phyloP scores from a whole-genome alignment of 2,329 filamentous ascomycete species.

The Pleomassaria siparia region DNA sequence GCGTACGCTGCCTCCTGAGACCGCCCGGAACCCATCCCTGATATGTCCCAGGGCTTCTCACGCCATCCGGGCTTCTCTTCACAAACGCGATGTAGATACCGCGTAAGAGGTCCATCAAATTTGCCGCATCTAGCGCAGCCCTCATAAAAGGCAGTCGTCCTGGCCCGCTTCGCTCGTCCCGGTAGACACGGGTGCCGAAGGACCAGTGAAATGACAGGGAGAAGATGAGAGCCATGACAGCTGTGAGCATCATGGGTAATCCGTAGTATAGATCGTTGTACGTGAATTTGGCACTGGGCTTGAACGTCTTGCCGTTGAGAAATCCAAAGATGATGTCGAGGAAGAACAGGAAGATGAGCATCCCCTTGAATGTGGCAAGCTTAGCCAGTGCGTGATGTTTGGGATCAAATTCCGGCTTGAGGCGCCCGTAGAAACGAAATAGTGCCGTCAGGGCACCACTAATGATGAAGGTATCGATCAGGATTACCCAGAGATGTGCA shows the following conservation, averaged over 20 bases:
- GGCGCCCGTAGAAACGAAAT: slow-evolving; percentile 21
- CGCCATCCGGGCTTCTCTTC: neutral
- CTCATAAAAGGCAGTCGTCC: neutral
- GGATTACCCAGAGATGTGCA: slow-evolving; percentile 23
- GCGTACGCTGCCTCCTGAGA: neutral
- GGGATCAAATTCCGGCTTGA: slow-evolving; percentile 11
- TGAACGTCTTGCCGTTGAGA: slow-evolving; percentile 22
- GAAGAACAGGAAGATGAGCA: slow-evolving; percentile 27
- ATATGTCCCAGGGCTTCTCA: neutral
- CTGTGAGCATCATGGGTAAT: slow-evolving; percentile 21
- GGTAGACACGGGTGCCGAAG: slow-evolving; percentile 17
- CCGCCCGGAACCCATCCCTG: neutral
- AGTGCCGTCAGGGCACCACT: slow-evolving; percentile 22
- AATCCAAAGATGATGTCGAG: slow-evolving; percentile 26
- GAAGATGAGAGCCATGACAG: slow-evolving; percentile 24
- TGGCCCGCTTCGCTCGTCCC: neutral
- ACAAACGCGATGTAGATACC: neutral
- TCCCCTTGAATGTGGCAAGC: slow-evolving; percentile 29
- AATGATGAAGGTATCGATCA: slow-evolving; percentile 21
- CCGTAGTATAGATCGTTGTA: slow-evolving; percentile 24
- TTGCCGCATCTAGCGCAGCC: slow-evolving; percentile 4
- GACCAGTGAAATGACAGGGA: slow-evolving; percentile 10
- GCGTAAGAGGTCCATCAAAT: slow-evolving; percentile 3
- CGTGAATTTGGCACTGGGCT: slow-evolving; percentile 14
- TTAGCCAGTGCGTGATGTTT: slow-evolving; percentile 20